Conservation (phyloP, 441 rosid genomes). For the Hura crepitans region DNA sequence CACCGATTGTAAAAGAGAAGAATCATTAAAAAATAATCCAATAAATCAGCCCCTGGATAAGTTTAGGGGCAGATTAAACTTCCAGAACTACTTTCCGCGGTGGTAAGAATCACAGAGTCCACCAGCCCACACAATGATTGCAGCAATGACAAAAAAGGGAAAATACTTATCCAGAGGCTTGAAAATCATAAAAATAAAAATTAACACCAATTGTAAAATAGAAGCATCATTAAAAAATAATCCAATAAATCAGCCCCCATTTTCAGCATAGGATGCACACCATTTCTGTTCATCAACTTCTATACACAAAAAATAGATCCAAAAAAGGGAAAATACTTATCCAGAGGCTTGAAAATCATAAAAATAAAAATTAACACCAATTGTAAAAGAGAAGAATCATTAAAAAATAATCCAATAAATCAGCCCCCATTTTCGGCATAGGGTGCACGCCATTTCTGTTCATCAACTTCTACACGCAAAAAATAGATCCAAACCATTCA, state of each 20-base stretch:
- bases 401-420: not conserved
- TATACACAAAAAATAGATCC: not conserved
- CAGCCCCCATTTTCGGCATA: not conserved
- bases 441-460: not conserved
- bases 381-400: not conserved
- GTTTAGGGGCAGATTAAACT: too few relatives aligned
- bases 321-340: conserved; percentile 16
- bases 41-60: too few relatives aligned
- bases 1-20: conserved; percentile 1
- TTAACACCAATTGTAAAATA: not conserved
- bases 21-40: not conserved
- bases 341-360: conserved; percentile 11
- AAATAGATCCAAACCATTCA: not conserved
- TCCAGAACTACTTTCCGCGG: too few relatives aligned
- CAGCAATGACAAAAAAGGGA: conserved; percentile 21
- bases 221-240: not conserved
- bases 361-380: conserved; percentile 3
- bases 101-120: too few relatives aligned
- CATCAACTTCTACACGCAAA: not conserved
- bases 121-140: too few relatives aligned
- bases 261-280: not conserved
- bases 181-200: conserved; percentile 10
- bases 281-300: not conserved
- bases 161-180: conserved; percentile 14
- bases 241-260: too few relatives aligned